Base-by-base conservation (phyloP, 345 rosid genomes). In the Gynandropsis gynandra region DNA sequence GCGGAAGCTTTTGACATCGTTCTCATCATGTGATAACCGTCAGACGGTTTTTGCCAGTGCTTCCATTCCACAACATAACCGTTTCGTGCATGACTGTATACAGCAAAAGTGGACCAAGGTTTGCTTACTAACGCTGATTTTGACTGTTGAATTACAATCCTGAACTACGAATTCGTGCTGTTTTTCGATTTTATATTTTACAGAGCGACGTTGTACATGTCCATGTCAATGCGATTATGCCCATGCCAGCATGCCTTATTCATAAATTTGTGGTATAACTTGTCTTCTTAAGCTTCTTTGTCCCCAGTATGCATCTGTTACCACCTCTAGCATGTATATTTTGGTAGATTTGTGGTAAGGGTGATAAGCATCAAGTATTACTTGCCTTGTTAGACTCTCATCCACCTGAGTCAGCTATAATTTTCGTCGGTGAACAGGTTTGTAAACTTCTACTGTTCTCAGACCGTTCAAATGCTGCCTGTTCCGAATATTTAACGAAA, bases 61-160 rank as follows among this genome's bases (percentile, higher is more conserved):
- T 50, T 90, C 98, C 61, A 80, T 87, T 44, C 98, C 96, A 40
- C 96, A 90, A 65, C 96, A 86, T 57, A 78, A 76, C 21, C 71
- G 87, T 65, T 90, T 90, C 67, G 47, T 87, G 35, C 74, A 80
- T 58, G 95, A 87, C 41, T 87, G 96, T 62, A 69, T 87, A 40
- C 98, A 84, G 58, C 96, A 84, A 67, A 87, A 90, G 58, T 90
- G 98, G 98, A 90, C 89, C 57, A 87, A 82, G 95, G 96, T 89
- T 60, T 58, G 64, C 54, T 37, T 19, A 31, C 45, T 24, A 21
- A 58, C 60, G 16, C 42, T 51, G n/a, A 8, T 27, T 10, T 68
- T 34, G 6, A 42, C 9, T 54, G 27, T 54, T 33, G 19, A 39
- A 12, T 14, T 55, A 19, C 38, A 52, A 7, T 48, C 39, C 54